phyloP scores from a whole-genome alignment of 2,329 filamentous ascomycete genomes.

The Apiospora sp. region DNA sequence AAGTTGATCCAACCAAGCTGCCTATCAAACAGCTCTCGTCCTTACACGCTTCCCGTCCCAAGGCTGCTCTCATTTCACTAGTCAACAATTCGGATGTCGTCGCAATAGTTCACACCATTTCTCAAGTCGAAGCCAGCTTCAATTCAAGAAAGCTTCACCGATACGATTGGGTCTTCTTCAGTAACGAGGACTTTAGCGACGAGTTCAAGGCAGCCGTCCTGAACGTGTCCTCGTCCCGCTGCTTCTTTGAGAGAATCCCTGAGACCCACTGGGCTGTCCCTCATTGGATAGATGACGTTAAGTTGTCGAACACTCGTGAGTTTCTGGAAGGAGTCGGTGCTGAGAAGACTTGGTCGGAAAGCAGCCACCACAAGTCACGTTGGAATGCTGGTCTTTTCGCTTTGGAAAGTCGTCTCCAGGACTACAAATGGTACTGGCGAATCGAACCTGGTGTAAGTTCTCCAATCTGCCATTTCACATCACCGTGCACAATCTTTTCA shows the following conservation, averaged over 20 bases:
- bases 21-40: constrained; percentile 30
- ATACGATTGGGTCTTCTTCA: constrained; percentile 91
- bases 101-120: constrained; percentile 74
- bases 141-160: constrained; percentile 76
- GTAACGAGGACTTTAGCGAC: constrained; percentile 78
- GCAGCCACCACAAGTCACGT: constrained; percentile 79
- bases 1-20: constrained; percentile 33
- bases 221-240: constrained; percentile 74
- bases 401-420: constrained; percentile 73
- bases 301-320: constrained; percentile 69
- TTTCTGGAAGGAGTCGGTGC: constrained; percentile 70
- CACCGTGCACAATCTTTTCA: neutral
- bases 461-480: neutral
- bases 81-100: constrained; percentile 76
- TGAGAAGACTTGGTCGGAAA: constrained; percentile 70
- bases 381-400: constrained; percentile 89
- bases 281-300: constrained; percentile 72
- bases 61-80: constrained; percentile 65
- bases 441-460: constrained; percentile 66
- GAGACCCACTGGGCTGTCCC: constrained; percentile 80
- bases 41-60: constrained; percentile 41
- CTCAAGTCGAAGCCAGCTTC: constrained; percentile 78
- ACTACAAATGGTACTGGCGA: constrained; percentile 68
- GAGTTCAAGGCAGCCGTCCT: constrained; percentile 76
- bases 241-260: constrained; percentile 76